Evolutionary conservation across 108 stramenopile genomes (phyloP).

Genomic region (Conticribra weissflogii): DNA sequence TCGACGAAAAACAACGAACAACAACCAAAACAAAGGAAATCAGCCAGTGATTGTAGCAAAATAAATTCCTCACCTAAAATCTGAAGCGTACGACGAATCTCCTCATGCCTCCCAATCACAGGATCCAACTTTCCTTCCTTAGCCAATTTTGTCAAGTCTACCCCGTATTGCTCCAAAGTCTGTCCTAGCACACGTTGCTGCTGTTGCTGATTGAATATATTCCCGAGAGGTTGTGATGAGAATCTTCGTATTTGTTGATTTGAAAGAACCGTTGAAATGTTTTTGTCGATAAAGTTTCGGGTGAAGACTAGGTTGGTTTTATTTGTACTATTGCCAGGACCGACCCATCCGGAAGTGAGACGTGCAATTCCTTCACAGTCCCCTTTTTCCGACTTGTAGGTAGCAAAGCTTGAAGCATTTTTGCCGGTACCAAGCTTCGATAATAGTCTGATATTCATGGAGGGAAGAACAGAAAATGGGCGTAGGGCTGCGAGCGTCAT

Average conservation of each 20-base stretch:
- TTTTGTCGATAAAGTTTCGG: background rate
- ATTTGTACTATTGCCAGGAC: background rate
- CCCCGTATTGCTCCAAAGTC: slow-evolving; percentile 83
- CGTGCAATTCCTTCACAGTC: background rate
- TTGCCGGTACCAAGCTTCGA: background rate
- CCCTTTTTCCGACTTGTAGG: background rate
- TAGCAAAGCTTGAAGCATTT: background rate
- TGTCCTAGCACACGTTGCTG: slow-evolving; percentile 35
- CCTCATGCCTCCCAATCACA: slow-evolving; percentile 96
- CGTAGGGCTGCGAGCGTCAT: slow-evolving; percentile 8
- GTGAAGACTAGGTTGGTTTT: background rate
- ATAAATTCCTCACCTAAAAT: slow-evolving; percentile 64
- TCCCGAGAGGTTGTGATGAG: slow-evolving; percentile 10
- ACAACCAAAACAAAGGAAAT: background rate
- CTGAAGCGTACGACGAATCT: slow-evolving; percentile 91
- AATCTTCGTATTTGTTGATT: slow-evolving; percentile 8
- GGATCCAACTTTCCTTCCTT: slow-evolving; percentile 91
- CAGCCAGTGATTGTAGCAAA: too few species aligned
- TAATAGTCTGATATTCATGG: background rate
- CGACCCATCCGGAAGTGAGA: background rate
- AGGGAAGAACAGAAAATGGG: slow-evolving; percentile 15
- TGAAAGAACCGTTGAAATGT: slow-evolving; percentile 15
- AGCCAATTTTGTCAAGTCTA: slow-evolving; percentile 87
- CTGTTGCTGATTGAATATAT: slow-evolving; percentile 28
- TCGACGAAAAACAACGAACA: background rate